phyloP scores from a whole-genome alignment of 2,329 filamentous ascomycete genomes.

The Colletotrichum sidae region DNA sequence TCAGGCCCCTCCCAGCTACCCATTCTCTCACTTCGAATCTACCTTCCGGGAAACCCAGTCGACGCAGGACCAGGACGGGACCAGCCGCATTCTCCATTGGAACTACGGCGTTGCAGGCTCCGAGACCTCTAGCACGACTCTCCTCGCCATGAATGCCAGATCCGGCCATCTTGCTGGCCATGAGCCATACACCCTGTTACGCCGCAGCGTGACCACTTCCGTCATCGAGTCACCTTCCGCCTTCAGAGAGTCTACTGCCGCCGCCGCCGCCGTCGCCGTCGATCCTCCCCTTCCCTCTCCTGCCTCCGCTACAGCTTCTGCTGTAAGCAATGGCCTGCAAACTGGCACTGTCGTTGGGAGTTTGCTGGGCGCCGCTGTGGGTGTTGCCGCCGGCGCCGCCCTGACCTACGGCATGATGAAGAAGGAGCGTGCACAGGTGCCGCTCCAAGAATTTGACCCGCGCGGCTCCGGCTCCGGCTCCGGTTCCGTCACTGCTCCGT shows the following conservation, averaged over 20 bases:
- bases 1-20: conserved; percentile 50
- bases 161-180: conserved; percentile 38
- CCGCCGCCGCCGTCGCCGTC: conserved; percentile 38
- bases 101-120: conserved; percentile 57
- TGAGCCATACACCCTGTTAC: conserved; percentile 44
- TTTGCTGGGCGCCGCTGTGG: conserved; percentile 82
- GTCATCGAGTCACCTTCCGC: conserved; percentile 41
- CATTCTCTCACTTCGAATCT: conserved; percentile 48
- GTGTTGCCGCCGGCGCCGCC: conserved; percentile 73
- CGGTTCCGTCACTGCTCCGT: conserved; percentile 41
- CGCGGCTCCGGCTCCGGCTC: no score
- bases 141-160: conserved; percentile 40
- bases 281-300: conserved; percentile 40
- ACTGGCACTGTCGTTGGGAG: conserved; percentile 78
- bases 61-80: conserved; percentile 51
- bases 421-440: conserved; percentile 59
- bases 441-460: conserved; percentile 54
- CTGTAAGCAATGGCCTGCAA: conserved; percentile 48
- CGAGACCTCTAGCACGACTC: conserved; percentile 31
- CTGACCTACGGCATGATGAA: conserved; percentile 78
- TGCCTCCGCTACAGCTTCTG: conserved; percentile 43
- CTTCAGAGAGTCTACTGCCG: conserved; percentile 19
- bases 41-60: conserved; percentile 50
- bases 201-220: conserved; percentile 51
- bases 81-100: conserved; percentile 61